These are phyloP conservation scores for Carex arenaria DNA, from an alignment of 202 grass and related monocot genomes.

Conservation along the genomic window DNA sequence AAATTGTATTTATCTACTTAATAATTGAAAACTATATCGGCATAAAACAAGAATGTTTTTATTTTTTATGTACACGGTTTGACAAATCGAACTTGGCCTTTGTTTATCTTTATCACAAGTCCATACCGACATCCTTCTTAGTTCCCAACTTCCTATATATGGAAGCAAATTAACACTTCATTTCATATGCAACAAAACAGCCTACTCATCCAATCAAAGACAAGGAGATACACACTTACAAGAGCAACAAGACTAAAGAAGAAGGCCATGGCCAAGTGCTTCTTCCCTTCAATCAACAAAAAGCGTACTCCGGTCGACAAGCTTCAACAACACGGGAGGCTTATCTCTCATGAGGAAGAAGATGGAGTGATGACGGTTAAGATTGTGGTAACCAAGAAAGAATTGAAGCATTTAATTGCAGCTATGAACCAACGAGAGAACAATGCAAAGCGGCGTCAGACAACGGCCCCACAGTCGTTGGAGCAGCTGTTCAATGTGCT, in stretches of 20 bases:
- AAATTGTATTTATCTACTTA: constrained; percentile 1
- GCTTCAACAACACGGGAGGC: background rate
- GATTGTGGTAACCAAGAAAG: constrained; percentile 27
- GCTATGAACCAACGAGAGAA: constrained; percentile 18
- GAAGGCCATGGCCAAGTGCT: constrained; percentile 22
- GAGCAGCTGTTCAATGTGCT: constrained; percentile 21
- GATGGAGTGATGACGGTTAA: constrained; percentile 24
- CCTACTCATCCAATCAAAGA: constrained; percentile 3
- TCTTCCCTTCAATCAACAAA: constrained; percentile 23
- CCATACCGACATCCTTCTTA: constrained; percentile 8
- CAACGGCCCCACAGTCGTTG: background rate
- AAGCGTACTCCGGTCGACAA: background rate
- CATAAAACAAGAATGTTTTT: constrained; percentile 30
- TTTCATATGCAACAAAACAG: background rate
- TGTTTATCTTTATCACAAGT: background rate
- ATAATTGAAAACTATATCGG: background rate
- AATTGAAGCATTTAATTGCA: constrained; percentile 27
- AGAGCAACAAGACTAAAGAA: background rate
- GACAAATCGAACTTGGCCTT: constrained; percentile 17
- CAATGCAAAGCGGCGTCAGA: background rate
- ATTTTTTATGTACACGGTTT: background rate
- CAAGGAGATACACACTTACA: constrained; percentile 6
- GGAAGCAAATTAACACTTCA: background rate
- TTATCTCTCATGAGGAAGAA: constrained; percentile 14
- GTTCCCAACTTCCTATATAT: constrained; percentile 21